phyloP scores from a whole-genome alignment of 176 grass and related monocot genomes.

The Musa troglodytarum region DNA sequence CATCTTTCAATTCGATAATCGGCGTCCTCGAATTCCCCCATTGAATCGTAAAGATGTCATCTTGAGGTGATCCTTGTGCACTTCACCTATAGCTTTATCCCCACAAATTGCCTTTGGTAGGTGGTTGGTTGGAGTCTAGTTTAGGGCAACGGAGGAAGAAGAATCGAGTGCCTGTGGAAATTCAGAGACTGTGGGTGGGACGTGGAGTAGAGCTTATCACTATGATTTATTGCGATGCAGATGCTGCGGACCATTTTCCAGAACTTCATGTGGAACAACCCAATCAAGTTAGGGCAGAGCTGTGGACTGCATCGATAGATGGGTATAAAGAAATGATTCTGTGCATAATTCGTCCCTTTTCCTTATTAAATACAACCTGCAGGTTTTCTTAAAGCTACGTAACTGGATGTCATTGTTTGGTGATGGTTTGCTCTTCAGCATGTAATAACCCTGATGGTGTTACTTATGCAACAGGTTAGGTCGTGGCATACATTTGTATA shows the following conservation, averaged over 20 bases:
- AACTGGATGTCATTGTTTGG: no score
- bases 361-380: background rate
- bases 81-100: no score
- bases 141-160: background rate
- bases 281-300: conserved; percentile 49
- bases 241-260: conserved; percentile 36
- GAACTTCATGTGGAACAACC: conserved; percentile 39
- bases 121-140: conserved; percentile 63
- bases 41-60: no score
- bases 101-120: conserved; percentile 12
- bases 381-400: no score
- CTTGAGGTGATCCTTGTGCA: no score
- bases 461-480: no score
- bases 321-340: background rate
- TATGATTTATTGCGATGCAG: conserved; percentile 43
- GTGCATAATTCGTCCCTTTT: background rate
- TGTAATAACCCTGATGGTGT: no score
- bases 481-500: no score
- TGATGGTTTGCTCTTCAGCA: no score
- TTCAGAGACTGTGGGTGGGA: conserved; percentile 39
- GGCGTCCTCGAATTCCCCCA: no score
- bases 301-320: conserved; percentile 43
- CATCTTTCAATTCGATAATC: background rate
- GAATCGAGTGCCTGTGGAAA: conserved; percentile 63
- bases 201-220: conserved; percentile 44